Percentiles rank a stretch among this genome's conserved stretches.
Evolutionary conservation across 352 stramenopile species (phyloP).

Genomic region (Phytophthora melonis): DNA sequence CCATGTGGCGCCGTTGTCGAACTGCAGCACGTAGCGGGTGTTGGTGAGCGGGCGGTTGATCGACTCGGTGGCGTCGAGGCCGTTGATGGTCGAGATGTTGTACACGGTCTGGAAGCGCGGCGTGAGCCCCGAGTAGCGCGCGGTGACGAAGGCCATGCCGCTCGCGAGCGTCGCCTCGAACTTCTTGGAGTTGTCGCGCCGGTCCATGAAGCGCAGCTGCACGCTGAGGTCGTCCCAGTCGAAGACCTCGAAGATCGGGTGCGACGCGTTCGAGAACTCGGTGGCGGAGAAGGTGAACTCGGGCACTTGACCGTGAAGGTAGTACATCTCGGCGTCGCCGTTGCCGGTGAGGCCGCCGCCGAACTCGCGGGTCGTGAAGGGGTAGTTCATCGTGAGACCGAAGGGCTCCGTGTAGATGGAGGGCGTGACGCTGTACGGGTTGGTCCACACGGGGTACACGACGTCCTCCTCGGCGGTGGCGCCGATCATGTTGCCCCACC

Average conservation of each 20-base stretch:
- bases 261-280: conserved; percentile 51
- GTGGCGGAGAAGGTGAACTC: conserved; percentile 64
- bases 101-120: conserved; percentile 53
- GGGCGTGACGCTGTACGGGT: conserved; percentile 67
- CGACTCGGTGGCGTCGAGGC: conserved; percentile 36
- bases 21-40: conserved; percentile 57
- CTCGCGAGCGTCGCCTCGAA: conserved; percentile 62
- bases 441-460: conserved; percentile 68
- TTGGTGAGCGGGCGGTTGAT: conserved; percentile 42
- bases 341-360: conserved; percentile 59
- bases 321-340: conserved; percentile 58
- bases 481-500: conserved; percentile 81
- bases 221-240: conserved; percentile 68
- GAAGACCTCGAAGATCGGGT: conserved; percentile 49
- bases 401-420: conserved; percentile 46
- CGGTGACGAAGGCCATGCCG: conserved; percentile 74
- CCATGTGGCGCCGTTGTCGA: conserved; percentile 64
- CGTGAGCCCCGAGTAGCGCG: conserved; percentile 55
- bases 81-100: conserved; percentile 66
- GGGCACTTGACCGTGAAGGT: conserved; percentile 51
- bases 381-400: conserved; percentile 66
- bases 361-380: conserved; percentile 59
- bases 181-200: conserved; percentile 40
- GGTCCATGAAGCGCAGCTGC: conserved; percentile 48
- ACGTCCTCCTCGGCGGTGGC: conserved; percentile 41